Evolutionary conservation across 108 stramenopile genomes (phyloP), one percentile per base, ranked within the genome.

Genomic region (Nitzschia inconspicua): DNA sequence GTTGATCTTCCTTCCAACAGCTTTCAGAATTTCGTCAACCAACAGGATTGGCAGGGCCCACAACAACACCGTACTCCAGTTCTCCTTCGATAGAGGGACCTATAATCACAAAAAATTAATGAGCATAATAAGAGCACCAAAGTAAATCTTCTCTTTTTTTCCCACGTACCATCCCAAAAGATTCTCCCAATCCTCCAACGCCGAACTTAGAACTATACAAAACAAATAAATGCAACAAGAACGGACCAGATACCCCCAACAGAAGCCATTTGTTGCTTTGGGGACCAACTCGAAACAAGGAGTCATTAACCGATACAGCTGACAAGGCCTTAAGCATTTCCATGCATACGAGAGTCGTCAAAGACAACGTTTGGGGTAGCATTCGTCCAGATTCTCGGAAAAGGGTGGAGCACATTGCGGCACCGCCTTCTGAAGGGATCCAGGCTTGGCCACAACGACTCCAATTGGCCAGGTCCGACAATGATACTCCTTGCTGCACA

Each of bases 241-340:
- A 84, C 10, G 98, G 97, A 26, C 91, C 63, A 9, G 93, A 67
- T 6, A 99, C 96, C n/a, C 95, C 98, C 24, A 72, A 47, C 25
- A 97, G 56, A 3, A 99, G 72, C 86, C 85, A 97, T 29, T 63
- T 66, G 68, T 99, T 99, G 39, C 70, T 58, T 68, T 87, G 91
- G 31, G 96, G 95, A 10, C 90, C 88, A 31, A 99, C 89, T 9
- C 75, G 66, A 2, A 98, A 59, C 34, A 99, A 60, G 0, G 91
- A 94, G 42, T 82, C 88, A 60, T 98, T 93, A 13, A 96, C 84
- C 0, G 94, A 95, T n/a, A 98, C 96, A 10, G 96, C 96, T n/a
- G 90, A 89, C 26, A 96, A 50, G 4, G 97, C 97, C 57, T 97
- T 97, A 29, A 97, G 63, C 88, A 98, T 77, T 75, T 99, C 98